Evolutionary conservation across 2,329 filamentous ascomycete species (phyloP), one percentile per base, ranked within the genome.

Genomic region (Domatiomyces catenatus): DNA sequence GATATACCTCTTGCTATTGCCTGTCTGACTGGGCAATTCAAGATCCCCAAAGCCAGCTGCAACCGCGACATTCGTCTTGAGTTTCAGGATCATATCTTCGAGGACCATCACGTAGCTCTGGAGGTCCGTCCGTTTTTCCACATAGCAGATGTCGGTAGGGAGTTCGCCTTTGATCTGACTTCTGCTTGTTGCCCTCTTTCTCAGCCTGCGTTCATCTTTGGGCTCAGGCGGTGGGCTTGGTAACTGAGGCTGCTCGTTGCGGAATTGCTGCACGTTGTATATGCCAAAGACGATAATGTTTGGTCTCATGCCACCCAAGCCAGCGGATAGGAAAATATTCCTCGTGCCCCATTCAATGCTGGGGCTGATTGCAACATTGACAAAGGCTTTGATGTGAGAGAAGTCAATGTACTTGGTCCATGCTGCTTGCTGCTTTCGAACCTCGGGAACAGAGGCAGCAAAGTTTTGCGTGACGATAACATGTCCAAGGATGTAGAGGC

Each of bases 341-440:
- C 87, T 75, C 19, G 86, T 77, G 0, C 87, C 87, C 87, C 87
- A 94, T 60, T 84, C 87, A 26, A 89, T 78, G 2, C 80, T 79
- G 0, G 87, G 87, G 1, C 86, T 86, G 63, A 94, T 85, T 12
- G 84, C 80, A 48, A 94, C 77, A 58, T 94, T 89, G 10, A 93
- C 82, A 62, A 94, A 94, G 0, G 87, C 87, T 65, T 94, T 94
- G 62, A 93, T 87, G 58, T 79, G 81, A 1, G 85, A 87, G 56
- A 81, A 87, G 59, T 93, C 86, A 46, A 94, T 90, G 56, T 89
- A 89, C 58, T 84, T 87, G 22, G 84, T 83, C 87, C 87, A 92
- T 0, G 84, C 79, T 10, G 79, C 76, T 63, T 93, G 86, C 62
- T 93, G 86, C 18, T 83, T 72, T 54, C 84, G 83, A 2, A 85